Percentiles rank a stretch among this genome's conserved stretches.
Evolutionary conservation across 2,329 filamentous ascomycete species (phyloP).

Genomic region (Septoria petroselini): DNA sequence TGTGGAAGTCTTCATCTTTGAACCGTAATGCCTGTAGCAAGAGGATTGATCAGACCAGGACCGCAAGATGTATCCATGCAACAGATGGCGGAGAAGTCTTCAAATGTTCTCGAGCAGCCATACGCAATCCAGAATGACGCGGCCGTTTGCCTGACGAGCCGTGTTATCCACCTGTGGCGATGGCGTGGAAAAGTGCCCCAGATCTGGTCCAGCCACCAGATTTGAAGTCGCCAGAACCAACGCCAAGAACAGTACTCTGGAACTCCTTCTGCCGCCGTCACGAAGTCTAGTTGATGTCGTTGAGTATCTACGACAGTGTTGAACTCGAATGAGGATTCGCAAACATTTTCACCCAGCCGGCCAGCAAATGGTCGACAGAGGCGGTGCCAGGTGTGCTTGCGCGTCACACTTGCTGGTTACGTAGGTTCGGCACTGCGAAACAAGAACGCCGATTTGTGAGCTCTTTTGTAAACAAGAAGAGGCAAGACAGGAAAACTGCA

Average conservation of each 20-base stretch:
- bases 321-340: background rate
- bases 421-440: slow-evolving; percentile 2
- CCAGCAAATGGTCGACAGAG: background rate
- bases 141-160: slow-evolving; percentile 7
- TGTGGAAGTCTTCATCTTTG: slow-evolving; percentile 17
- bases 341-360: background rate
- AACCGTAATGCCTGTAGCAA: background rate
- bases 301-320: background rate
- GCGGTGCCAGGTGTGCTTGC: slow-evolving; percentile 1
- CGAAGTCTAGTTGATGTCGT: background rate
- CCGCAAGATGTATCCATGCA: slow-evolving; percentile 4
- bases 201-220: slow-evolving; percentile 3
- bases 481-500: background rate
- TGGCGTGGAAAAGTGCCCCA: slow-evolving; percentile 3
- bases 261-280: background rate
- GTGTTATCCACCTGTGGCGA: slow-evolving; percentile 8
- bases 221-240: background rate
- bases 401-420: background rate
- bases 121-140: slow-evolving; percentile 15
- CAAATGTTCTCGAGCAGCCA: background rate
- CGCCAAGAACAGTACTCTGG: background rate
- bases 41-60: slow-evolving; percentile 7
- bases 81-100: slow-evolving; percentile 9
- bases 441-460: slow-evolving; percentile 1
- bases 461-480: background rate